Evolutionary conservation across 352 stramenopile genomes (phyloP).

Genomic region (Globisporangium polare): DNA sequence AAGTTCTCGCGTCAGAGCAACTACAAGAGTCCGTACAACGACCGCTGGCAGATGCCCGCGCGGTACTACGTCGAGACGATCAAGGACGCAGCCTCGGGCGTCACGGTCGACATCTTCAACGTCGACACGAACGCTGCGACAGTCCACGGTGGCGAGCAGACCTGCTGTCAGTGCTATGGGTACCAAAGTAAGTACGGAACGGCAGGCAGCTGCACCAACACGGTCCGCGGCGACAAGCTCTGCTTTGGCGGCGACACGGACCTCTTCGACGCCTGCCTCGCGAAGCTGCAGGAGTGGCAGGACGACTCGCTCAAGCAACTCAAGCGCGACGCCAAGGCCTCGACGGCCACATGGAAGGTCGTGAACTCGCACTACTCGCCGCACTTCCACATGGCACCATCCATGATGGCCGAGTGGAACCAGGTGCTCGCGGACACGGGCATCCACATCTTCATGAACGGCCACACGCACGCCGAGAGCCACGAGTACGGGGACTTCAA

Average conservation of each 20-base stretch:
- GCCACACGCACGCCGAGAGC: conserved; percentile 71
- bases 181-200: conserved; percentile 60
- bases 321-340: conserved; percentile 39
- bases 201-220: conserved; percentile 35
- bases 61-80: conserved; percentile 67
- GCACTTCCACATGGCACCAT: conserved; percentile 64
- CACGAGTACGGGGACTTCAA: conserved; percentile 67
- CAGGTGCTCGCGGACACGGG: conserved; percentile 36
- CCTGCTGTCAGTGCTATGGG: conserved; percentile 78
- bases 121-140: conserved; percentile 60
- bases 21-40: conserved; percentile 62
- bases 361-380: conserved; percentile 78
- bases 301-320: conserved; percentile 58
- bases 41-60: conserved; percentile 60
- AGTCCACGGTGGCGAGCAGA: conserved; percentile 57
- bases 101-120: conserved; percentile 69
- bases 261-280: conserved; percentile 60
- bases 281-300: conserved; percentile 54
- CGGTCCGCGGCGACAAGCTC: conserved; percentile 39
- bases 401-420: conserved; percentile 69
- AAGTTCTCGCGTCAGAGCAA: conserved; percentile 57
- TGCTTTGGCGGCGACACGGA: conserved; percentile 49
- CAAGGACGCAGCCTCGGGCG: conserved; percentile 21
- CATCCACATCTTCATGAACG: conserved; percentile 67
- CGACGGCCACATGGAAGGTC: conserved; percentile 64